These are phyloP conservation scores for Trametes elegans DNA, from an alignment of 768 basidiomycete genomes.

Conservation along the genomic window DNA sequence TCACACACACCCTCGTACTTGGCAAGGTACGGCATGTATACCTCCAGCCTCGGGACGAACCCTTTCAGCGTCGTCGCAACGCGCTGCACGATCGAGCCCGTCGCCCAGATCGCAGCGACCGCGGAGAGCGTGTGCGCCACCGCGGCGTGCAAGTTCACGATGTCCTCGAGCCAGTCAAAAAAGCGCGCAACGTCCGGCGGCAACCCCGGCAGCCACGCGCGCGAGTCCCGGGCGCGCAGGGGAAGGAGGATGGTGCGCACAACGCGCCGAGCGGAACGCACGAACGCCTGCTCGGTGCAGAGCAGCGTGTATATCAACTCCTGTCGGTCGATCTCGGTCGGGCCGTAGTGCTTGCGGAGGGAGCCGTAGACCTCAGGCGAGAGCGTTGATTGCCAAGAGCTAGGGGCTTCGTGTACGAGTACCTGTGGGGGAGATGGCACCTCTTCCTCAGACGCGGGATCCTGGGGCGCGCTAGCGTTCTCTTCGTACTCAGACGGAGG, in stretches of 20 bases:
- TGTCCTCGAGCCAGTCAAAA: conserved; percentile 89
- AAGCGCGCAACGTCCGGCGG: conserved; percentile 66
- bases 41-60: conserved; percentile 68
- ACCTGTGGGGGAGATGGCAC: background rate
- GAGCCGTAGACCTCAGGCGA: conserved; percentile 32
- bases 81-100: conserved; percentile 38
- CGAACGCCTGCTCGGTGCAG: conserved; percentile 66
- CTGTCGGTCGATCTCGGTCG: conserved; percentile 58
- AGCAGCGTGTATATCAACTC: conserved; percentile 67
- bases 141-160: conserved; percentile 71
- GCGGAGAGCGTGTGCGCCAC: conserved; percentile 52
- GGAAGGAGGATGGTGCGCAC: conserved; percentile 76
- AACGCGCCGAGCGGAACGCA: conserved; percentile 62
- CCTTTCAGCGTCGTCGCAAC: conserved; percentile 58
- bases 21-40: conserved; percentile 86
- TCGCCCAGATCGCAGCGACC: conserved; percentile 16
- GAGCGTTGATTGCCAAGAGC: conserved; percentile 28
- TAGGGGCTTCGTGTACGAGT: background rate
- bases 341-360: conserved; percentile 41
- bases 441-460: too few relatives aligned
- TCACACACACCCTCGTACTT: conserved; percentile 65
- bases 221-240: conserved; percentile 66
- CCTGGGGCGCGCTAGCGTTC: too few relatives aligned
- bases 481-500: background rate
- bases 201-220: conserved; percentile 79